These are phyloP conservation scores for Colletotrichum truncatum DNA, from an alignment of 2,329 filamentous ascomycete species.

Conservation along the genomic window DNA sequence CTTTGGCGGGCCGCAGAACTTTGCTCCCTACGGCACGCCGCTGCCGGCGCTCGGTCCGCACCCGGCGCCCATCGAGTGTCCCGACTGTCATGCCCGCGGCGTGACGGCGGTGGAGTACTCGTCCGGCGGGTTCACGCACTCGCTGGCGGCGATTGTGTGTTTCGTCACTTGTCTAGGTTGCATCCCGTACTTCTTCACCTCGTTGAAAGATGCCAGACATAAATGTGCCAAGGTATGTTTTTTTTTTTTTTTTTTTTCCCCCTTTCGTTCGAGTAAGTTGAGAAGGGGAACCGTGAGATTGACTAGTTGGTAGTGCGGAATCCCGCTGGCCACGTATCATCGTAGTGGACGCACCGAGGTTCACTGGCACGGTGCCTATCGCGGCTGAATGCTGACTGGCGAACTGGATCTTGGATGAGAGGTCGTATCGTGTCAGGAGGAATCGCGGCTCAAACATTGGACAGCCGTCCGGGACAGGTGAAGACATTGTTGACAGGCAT, in stretches of 20 bases:
- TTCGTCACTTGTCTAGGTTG: conserved; percentile 34
- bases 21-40: conserved; percentile 30
- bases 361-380: conserved; percentile 27
- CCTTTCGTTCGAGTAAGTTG: not conserved
- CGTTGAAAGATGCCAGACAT: conserved; percentile 35
- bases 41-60: conserved; percentile 31
- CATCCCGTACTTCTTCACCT: conserved; percentile 34
- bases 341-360: conserved; percentile 36
- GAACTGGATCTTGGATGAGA: not conserved
- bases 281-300: not conserved
- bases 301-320: conserved; percentile 28
- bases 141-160: conserved; percentile 32
- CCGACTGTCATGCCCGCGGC: conserved; percentile 34
- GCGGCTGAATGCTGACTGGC: not conserved
- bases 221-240: conserved; percentile 33
- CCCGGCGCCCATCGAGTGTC: conserved; percentile 33
- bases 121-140: conserved; percentile 35
- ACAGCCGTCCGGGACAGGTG: no score
- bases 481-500: not conserved
- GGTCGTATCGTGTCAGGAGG: not conserved
- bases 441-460: no score
- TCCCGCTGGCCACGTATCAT: conserved; percentile 37
- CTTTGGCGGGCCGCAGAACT: conserved; percentile 24
- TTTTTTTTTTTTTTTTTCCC: not conserved
- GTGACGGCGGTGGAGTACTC: conserved; percentile 32